phyloP scores from a whole-genome alignment of 1,139 yeast species.

The Taiozyma sp. region DNA sequence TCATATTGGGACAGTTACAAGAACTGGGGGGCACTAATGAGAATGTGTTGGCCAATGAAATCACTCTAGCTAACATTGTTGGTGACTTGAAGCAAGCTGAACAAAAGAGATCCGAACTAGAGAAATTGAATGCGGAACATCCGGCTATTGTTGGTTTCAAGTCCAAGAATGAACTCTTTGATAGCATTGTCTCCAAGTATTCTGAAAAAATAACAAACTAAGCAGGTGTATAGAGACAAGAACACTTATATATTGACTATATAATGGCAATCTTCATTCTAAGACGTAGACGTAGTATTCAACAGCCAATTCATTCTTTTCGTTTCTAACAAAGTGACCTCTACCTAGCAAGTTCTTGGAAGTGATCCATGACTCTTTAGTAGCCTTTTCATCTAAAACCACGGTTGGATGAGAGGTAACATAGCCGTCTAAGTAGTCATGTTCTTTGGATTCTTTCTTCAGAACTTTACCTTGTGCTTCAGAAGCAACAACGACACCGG shows the following conservation, averaged over 20 bases:
- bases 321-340: constrained; percentile 49
- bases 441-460: constrained; percentile 26
- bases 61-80: constrained; percentile 46
- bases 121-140: constrained; percentile 42
- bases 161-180: constrained; percentile 51
- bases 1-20: constrained; percentile 39
- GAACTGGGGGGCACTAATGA: constrained; percentile 32
- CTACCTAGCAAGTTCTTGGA: constrained; percentile 44
- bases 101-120: constrained; percentile 34
- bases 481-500: constrained; percentile 40
- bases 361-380: constrained; percentile 43
- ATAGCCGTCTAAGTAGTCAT: constrained; percentile 41
- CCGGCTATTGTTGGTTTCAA: constrained; percentile 45
- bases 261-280: constrained; percentile 6
- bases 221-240: no score
- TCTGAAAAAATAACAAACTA: constrained; percentile 20
- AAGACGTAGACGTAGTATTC: constrained; percentile 46
- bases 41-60: constrained; percentile 55
- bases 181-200: constrained; percentile 54
- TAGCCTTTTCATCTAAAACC: constrained; percentile 35
- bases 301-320: constrained; percentile 37
- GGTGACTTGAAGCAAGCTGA: constrained; percentile 27
- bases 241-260: neutral
- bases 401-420: constrained; percentile 44
- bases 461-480: constrained; percentile 34